phyloP scores from a whole-genome alignment of 805 yeast genomes.

The Pichia cephalocereana region DNA sequence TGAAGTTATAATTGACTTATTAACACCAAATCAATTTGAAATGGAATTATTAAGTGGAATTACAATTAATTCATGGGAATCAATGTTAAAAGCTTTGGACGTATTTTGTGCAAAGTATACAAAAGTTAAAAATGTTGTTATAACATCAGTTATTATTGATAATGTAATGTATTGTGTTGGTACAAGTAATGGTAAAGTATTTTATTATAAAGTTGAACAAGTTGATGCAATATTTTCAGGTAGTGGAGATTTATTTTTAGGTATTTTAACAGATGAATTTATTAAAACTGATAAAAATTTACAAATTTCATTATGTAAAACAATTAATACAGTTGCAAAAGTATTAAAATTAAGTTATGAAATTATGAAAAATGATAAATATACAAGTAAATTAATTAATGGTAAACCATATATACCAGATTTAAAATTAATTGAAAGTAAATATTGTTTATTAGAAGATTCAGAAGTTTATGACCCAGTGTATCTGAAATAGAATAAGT shows the following conservation, averaged over 20 bases:
- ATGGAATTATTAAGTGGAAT: constrained; percentile 49
- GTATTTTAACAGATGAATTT: constrained; percentile 44
- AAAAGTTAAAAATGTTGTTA: constrained; percentile 41
- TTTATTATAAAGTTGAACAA: constrained; percentile 34
- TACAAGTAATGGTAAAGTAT: constrained; percentile 20
- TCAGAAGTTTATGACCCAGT: neutral
- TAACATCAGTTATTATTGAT: constrained; percentile 44
- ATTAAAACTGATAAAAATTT: constrained; percentile 24
- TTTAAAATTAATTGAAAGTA: constrained; percentile 36
- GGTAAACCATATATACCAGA: constrained; percentile 30
- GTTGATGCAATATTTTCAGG: constrained; percentile 62
- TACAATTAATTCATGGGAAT: constrained; percentile 29
- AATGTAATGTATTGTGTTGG: constrained; percentile 34
- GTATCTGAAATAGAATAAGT: neutral
- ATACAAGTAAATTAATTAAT: constrained; percentile 4
- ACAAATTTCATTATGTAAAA: constrained; percentile 29
- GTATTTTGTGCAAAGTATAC: constrained; percentile 34
- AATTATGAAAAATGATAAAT: constrained; percentile 6
- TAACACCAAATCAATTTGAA: constrained; percentile 73
- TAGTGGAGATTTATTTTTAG: constrained; percentile 66
- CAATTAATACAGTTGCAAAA: constrained; percentile 31
- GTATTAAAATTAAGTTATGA: constrained; percentile 34
- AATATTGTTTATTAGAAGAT: constrained; percentile 18
- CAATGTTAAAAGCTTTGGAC: constrained; percentile 31
- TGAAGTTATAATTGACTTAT: constrained; percentile 31